Evolutionary conservation across 2,329 filamentous ascomycete species (phyloP), one percentile per base, ranked within the genome.

Genomic region (Aspergillus sp.): DNA sequence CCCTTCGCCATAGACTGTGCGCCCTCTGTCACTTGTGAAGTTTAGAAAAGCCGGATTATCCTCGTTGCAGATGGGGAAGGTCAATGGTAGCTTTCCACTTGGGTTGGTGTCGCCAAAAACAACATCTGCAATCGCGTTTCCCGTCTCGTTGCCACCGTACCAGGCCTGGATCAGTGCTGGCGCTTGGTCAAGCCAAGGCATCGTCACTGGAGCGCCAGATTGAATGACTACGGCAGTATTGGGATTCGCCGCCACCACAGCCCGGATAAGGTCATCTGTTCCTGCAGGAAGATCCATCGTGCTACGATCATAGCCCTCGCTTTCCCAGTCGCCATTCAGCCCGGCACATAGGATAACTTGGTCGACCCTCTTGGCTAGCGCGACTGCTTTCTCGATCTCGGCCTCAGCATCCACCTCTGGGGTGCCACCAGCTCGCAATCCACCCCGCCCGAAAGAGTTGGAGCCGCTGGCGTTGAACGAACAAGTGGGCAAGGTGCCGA

Each of bases 81-180:
- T 89, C 23, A 93, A 81, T 0, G 90, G 89, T 1, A 93, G 82
- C 74, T 93, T 93, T 15, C 87, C 91, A 49, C 86, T 89, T 0
- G 91, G 91, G 71, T 91, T 93, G 52, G 86, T 83, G 64, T 89
- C 85, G 52, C 91, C 91, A 65, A 91, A 91, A 1, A 94, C 80
- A 1, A 94, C 83, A 66, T 94, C 91, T 0, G 90, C 91, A 64
- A 96, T 89, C 13, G 88, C 89, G 71, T 93, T 92, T 6, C 91
- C 91, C 4, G 89, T 90, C 79, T 95, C 91, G 70, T 95, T 92
- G n/a, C 92, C 91, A 63, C 91, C 90, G 70, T 93, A 95, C 91
- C 91, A 95, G 7, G 90, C 91, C 77, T 19, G 19, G 19, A 19
- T 19, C 19, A 19, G 19, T 19, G 19, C 19, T 19, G 19, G 19